Conservation (phyloP, 306 rosid species). For the Hippophae gyantsensis region DNA sequence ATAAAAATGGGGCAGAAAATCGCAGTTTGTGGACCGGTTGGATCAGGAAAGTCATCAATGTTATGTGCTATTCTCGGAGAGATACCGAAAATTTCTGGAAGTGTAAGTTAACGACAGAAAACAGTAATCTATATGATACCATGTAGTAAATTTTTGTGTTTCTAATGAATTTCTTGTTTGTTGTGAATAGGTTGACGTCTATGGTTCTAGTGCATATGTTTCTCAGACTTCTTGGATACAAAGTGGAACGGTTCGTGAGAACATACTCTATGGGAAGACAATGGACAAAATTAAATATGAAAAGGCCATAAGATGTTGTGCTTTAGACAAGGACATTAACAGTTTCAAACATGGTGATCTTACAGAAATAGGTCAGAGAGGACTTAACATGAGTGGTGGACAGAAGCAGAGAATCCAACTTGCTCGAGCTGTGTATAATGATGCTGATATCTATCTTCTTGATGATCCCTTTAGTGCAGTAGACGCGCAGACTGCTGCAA, state of each 20-base stretch:
- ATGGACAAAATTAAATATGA: conserved; percentile 51
- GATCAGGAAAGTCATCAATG: conserved; percentile 79
- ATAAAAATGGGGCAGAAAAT: conserved; percentile 45
- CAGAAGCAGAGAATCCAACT: conserved; percentile 84
- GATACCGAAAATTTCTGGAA: conserved; percentile 59
- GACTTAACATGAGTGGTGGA: conserved; percentile 86
- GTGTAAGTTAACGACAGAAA: conserved; percentile 32
- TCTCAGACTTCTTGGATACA: conserved; percentile 81
- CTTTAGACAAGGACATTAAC: conserved; percentile 54
- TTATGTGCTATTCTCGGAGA: conserved; percentile 62
- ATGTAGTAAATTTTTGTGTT: conserved; percentile 9
- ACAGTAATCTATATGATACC: not conserved
- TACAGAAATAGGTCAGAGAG: conserved; percentile 85
- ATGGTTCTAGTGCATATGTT: conserved; percentile 60
- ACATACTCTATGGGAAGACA: conserved; percentile 63
- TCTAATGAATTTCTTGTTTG: not conserved
- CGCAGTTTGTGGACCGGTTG: conserved; percentile 75
- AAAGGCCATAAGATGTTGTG: conserved; percentile 53
- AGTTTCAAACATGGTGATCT: conserved; percentile 67
- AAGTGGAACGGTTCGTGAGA: conserved; percentile 66
- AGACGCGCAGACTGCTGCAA: conserved; percentile 68
- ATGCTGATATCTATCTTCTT: conserved; percentile 65
- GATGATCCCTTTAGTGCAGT: conserved; percentile 89
- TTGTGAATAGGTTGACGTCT: conserved; percentile 41
- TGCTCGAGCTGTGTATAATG: conserved; percentile 71